Evolutionary conservation across 345 rosid genomes (phyloP), one percentile per base, ranked within the genome.

Genomic region (Cardamine chenopodiifolia): DNA sequence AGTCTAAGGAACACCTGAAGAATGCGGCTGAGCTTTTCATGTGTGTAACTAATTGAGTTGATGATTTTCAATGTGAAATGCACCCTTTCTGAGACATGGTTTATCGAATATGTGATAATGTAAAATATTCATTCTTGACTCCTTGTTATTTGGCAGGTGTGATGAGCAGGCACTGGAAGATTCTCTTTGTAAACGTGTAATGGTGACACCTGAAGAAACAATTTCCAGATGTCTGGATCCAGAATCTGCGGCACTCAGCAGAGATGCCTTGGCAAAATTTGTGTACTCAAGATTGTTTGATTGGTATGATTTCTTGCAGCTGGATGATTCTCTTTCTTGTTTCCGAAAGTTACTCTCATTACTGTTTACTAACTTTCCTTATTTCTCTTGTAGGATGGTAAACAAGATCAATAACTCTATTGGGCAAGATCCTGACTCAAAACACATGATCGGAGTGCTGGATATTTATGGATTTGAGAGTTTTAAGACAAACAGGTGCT

Each of bases 381-480:
- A 18, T 61, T 78, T 64, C 55, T 74, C 47, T 40, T 79, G 66
- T 83, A 94, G 98, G 98, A 83, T 93, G 44, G 98, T 94, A 57
- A 87, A 89, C 73, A 94, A 84, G 77, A 94, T 94, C 71, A 94
- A 94, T 56, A 82, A 66, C 75, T 89, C 97, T 23, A 94, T 94
- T 67, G 98, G 98, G 69, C 97, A 94, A 83, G 98, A 94, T 73
- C 92, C 92, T 74, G 80, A 87, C 49, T 91, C 97, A 34, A 88
- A 86, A 82, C 78, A 53, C 81, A 84, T 91, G 73, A 94, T 94
- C 19, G 98, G 97, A 6, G 98, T 94, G 80, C 87, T 94, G 76
- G 98, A 94, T 86, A 94, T 94, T 56, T 94, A 94, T 83, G 98
- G 98, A 70, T 94, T 94, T 77, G 98, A 94, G 88, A 94, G 97